Percentiles rank a stretch among this genome's conserved stretches.
Conservation (phyloP, 257 asterid genomes). For the Nyctanthes arbortristis region DNA sequence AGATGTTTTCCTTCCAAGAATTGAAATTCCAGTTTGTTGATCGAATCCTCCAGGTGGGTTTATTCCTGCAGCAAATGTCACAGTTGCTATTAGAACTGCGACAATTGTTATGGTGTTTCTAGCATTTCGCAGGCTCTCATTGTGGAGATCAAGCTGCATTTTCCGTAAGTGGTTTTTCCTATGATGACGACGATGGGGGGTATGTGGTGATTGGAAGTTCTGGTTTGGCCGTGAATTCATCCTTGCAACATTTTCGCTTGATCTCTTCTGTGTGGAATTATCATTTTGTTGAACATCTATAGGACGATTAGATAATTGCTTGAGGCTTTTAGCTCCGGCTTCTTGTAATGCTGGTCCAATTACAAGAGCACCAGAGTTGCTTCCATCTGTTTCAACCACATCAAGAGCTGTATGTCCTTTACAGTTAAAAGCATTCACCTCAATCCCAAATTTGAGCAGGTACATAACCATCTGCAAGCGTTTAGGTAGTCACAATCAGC, state of each 20-base stretch:
- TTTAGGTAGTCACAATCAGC: background rate
- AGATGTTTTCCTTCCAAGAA: slow-evolving; percentile 27
- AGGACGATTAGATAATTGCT: slow-evolving; percentile 35
- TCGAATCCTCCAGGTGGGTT: slow-evolving; percentile 57
- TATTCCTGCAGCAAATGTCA: slow-evolving; percentile 52
- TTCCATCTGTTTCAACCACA: slow-evolving; percentile 49
- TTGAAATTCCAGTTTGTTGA: slow-evolving; percentile 31
- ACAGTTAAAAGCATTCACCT: slow-evolving; percentile 38
- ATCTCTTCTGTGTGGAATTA: slow-evolving; percentile 7
- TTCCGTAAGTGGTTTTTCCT: slow-evolving; percentile 22
- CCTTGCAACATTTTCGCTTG: background rate
- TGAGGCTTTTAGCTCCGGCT: slow-evolving; percentile 49
- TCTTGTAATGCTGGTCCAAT: slow-evolving; percentile 46
- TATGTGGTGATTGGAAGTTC: slow-evolving; percentile 7
- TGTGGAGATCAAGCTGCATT: slow-evolving; percentile 42
- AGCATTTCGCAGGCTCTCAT: slow-evolving; percentile 50
- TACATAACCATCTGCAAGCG: slow-evolving; percentile 37
- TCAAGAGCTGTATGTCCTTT: slow-evolving; percentile 51
- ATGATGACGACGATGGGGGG: slow-evolving; percentile 24
- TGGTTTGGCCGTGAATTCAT: slow-evolving; percentile 15
- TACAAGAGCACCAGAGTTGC: slow-evolving; percentile 46
- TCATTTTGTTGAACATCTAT: slow-evolving; percentile 21
- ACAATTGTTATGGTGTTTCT: slow-evolving; percentile 47
- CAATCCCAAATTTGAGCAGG: slow-evolving; percentile 45
- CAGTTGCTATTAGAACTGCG: slow-evolving; percentile 48